Percentiles rank a stretch among this genome's conserved stretches.
These are phyloP conservation scores for Cynara cardunculus DNA, from an alignment of 129 eudicot genomes.

Conservation along the genomic window DNA sequence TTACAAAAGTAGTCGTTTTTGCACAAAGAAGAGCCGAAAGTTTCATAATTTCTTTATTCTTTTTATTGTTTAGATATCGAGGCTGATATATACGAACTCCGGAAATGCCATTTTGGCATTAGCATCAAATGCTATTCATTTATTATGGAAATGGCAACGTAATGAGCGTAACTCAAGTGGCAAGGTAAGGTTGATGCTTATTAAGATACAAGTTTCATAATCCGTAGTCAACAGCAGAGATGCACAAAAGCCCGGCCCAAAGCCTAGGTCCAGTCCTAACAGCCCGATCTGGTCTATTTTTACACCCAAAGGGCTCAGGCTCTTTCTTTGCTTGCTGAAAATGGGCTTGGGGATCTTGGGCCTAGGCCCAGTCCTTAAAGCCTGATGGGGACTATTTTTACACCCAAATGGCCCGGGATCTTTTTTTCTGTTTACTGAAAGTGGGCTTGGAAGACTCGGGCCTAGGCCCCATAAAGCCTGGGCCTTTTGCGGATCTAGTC, in stretches of 20 bases:
- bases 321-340: neutral
- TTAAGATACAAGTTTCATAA: neutral
- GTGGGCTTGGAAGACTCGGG: neutral
- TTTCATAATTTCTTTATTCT: neutral
- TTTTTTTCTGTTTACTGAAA: neutral
- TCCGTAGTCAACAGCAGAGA: neutral
- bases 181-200: conserved; percentile 45
- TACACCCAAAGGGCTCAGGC: neutral
- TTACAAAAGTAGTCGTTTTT: neutral
- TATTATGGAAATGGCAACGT: conserved; percentile 95
- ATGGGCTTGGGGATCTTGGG: neutral
- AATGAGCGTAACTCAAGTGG: conserved; percentile 77
- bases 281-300: neutral
- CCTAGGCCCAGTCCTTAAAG: neutral
- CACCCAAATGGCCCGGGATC: neutral
- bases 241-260: neutral
- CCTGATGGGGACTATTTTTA: neutral
- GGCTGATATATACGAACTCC: conserved; percentile 88
- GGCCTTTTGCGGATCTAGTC: neutral
- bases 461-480: neutral
- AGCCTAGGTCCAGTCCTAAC: neutral
- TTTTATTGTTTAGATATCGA: conserved; percentile 52
- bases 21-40: neutral
- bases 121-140: conserved; percentile 88
- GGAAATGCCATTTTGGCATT: conserved; percentile 85